Base-by-base conservation (phyloP, 495 filamentous ascomycete genomes). In the Wilcoxina mikolae region DNA sequence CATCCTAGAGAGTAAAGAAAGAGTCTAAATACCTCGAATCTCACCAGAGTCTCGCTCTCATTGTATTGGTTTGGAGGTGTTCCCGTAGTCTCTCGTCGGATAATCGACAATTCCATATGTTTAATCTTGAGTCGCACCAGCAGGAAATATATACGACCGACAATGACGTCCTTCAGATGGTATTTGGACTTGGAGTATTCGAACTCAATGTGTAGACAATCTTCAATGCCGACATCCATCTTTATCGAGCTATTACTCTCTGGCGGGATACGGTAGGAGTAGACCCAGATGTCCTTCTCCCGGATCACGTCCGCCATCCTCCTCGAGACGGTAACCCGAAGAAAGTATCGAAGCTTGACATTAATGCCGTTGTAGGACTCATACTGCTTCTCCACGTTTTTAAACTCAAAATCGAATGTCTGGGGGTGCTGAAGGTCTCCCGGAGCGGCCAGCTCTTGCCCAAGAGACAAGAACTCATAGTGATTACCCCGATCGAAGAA, bases 321-420 rank as follows among this genome's bases (percentile, higher is more conserved):
- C 57, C 91, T 79, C 20, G 89, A 91, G 33, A 96, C 93, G 7
- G 93, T 96, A 57, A 95, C 93, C 50, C 88, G 85, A 55, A 99
- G 80, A 69, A 95, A 99, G 76, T 99, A 99, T 52, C 93, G 87
- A 64, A 99, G 78, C 71, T 90, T 88, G 56, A 96, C 93, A 67
- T 99, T 99, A 77, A 99, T 99, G 64, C 91, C 91, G 71, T 95
- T 94, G 76, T 99, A 99, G 56, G 89, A 95, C 70, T 99, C 91
- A 74, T 99, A 99, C 68, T 94, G 88, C 74, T 99, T 99, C 76
- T 99, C 91, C 60, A 99, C 85, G 69, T 96, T 96, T 71, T 96
- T 99, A 78, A 99, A 99, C 72, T 95, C 94, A 79, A 99, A 99
- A 54, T 93, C 86, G 74, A 94, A 95, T 39, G 88, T 94, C 72